phyloP scores from a whole-genome alignment of 2,329 filamentous ascomycete genomes.

The Penicillium sp. region DNA sequence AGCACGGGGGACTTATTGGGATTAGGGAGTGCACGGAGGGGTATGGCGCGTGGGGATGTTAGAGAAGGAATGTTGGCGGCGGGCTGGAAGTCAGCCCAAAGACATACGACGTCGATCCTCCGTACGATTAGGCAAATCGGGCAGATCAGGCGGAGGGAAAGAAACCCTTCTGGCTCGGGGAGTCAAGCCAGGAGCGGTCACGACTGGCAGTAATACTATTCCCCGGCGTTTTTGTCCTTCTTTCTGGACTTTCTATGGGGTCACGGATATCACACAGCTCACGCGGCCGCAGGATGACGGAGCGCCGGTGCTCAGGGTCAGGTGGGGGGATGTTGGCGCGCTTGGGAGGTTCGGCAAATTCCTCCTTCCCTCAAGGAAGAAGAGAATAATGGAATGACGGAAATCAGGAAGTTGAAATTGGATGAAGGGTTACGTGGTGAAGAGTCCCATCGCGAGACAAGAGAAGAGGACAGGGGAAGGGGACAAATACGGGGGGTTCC shows the following conservation, averaged over 20 bases:
- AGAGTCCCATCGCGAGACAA: background rate
- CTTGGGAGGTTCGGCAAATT: background rate
- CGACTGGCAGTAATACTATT: conserved; percentile 6
- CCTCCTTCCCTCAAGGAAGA: background rate
- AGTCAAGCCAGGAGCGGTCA: conserved; percentile 5
- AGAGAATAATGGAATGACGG: background rate
- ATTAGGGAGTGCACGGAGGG: conserved; percentile 68
- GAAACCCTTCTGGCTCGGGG: conserved; percentile 1
- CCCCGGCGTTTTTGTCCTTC: background rate
- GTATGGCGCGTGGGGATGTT: conserved; percentile 68
- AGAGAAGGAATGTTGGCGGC: conserved; percentile 81
- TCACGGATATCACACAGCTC: conserved; percentile 10
- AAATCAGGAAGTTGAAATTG: background rate
- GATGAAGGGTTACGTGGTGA: background rate
- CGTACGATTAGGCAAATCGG: background rate
- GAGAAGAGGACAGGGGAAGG: background rate
- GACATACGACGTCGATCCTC: conserved; percentile 6
- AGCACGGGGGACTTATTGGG: conserved; percentile 36
- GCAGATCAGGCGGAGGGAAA: background rate
- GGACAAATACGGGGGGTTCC: background rate
- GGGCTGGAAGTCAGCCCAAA: conserved; percentile 50
- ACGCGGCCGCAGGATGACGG: background rate
- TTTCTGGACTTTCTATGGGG: background rate
- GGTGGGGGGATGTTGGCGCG: background rate
- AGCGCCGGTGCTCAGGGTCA: background rate